Base-by-base conservation (phyloP, 2,329 filamentous ascomycete genomes). In the Aspergillus jensenii region DNA sequence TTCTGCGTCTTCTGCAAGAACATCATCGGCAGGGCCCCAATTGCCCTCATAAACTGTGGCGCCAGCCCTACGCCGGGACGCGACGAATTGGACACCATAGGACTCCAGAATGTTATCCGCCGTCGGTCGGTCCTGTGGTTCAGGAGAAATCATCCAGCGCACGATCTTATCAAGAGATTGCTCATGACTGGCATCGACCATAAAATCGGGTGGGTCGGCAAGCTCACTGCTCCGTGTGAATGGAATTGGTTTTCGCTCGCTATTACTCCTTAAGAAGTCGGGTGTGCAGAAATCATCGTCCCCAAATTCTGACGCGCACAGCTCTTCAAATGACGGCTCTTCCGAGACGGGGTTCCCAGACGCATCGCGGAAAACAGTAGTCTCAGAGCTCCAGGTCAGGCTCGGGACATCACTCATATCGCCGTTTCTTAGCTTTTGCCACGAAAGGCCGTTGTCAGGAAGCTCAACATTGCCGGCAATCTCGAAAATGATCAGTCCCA, bases 41-140 rank as follows among this genome's bases (percentile, higher is more conserved):
- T 91, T 95, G 62, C 95, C 95, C 77, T 99, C 95, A 67, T 90
- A 99, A 53, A 99, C 87, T 0, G 92, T 97, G n/a, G 95, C 95
- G 45, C 92, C 90, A 11, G 92, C 90, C 55, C 89, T 87, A 55
- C 92, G 87, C 61, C 92, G 87, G 51, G 81, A 78, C 55, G 87
- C 84, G 33, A 96, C 89, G 90, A 95, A 99, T 60, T 83, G 84
- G 52, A 96, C 83, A 23, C 91, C 91, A 49, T 87, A 86, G 1
- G 87, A 84, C 46, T 84, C 78, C 47, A 96, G 83, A 11, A 99
- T 78, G 62, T 96, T 84, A 52, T 89, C 82, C 23, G 91, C 84
- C 1, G 83, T 84, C 4, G 93, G 95, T 53, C 95, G 89, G 50
- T 87, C 79, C 12, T 79, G 75, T 0, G 93, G 91, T 48, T 90